Base-by-base conservation (phyloP, 345 rosid genomes). In the Corymbia maculata region DNA sequence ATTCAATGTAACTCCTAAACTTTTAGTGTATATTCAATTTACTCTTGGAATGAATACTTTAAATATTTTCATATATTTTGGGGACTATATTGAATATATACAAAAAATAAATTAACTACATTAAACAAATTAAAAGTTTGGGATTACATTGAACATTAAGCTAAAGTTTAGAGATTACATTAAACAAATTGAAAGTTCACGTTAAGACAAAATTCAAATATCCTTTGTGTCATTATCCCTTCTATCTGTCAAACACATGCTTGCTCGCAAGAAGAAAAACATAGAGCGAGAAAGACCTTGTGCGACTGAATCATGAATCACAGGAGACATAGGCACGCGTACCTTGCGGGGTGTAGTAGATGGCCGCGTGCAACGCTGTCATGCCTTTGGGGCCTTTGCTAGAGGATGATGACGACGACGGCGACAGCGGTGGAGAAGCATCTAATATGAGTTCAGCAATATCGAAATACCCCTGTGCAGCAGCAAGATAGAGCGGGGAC, bases 281-380 rank as follows among this genome's bases (percentile, higher is more conserved):
- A 44, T 1, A 36, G 13, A 42, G 49, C 2, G 24, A 32, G 80
- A 70, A 70, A 36, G 80, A 70, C 5, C 24, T 13, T 0, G 36
- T 26, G 82, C 13, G 36, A 75, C 7, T 2, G 21, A 19, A 16
- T 24, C 36, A 24, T 24, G 8, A 59, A 59, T 86, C 8, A 12
- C 45, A 16, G 44, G 45, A 36, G 82, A 42, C 4, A 75, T 47
- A 3, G 28, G 49, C 26, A 26, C 82, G 26, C 82, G 9, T 89
- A 89, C 88, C 90, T 59, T 86, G 42, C 51, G 85, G 2, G 9
- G 87, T 88, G 52, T 89, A 89, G 64, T 82, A 89, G 5, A 89
- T 79, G 52, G 90, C 88, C 11, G 90, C 88, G 28, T 89, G 90
- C 61, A 89, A 15, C 1, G 90, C 90, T 30, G 88, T 89, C 90